Conservation (phyloP, 1,284 basidiomycete species). For the Microstroma glucosiphilum region DNA sequence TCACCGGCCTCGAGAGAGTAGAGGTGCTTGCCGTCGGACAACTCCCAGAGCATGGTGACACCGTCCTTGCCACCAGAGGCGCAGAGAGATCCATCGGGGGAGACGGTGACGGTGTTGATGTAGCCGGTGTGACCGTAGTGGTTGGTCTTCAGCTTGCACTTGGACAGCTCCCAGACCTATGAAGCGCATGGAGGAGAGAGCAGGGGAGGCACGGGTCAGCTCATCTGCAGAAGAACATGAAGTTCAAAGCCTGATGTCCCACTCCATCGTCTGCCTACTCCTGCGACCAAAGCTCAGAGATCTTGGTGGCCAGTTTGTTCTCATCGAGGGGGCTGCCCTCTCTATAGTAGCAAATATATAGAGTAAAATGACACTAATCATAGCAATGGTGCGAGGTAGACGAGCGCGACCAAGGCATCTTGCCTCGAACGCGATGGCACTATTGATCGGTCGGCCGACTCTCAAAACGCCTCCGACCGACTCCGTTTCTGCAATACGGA, state of each 20-base stretch:
- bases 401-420: too few species aligned
- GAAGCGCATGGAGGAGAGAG: not conserved
- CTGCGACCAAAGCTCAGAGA: conserved; percentile 58
- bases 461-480: not conserved
- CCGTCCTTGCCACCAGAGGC: conserved; percentile 95
- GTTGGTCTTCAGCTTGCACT: conserved; percentile 99
- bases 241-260: not conserved
- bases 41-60: conserved; percentile 99
- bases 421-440: too few species aligned
- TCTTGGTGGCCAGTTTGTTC: conserved; percentile 68
- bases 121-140: conserved; percentile 99
- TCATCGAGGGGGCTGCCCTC: conserved; percentile 60
- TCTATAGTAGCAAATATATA: conserved; percentile 80
- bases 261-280: conserved; percentile 6
- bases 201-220: conserved; percentile 8
- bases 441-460: too few species aligned
- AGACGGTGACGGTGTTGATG: conserved; percentile 98
- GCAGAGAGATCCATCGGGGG: conserved; percentile 96
- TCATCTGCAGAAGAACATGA: not conserved
- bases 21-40: conserved; percentile 99
- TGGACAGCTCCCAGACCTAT: conserved; percentile 98
- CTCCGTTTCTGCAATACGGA: not conserved
- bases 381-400: not conserved
- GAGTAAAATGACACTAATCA: conserved; percentile 9
- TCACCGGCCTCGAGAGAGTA: conserved; percentile 99